A percentile compares a stretch with the other conserved stretches of the same genome.
phyloP scores from a whole-genome alignment of 495 filamentous ascomycete species.

The Podospora sp. region DNA sequence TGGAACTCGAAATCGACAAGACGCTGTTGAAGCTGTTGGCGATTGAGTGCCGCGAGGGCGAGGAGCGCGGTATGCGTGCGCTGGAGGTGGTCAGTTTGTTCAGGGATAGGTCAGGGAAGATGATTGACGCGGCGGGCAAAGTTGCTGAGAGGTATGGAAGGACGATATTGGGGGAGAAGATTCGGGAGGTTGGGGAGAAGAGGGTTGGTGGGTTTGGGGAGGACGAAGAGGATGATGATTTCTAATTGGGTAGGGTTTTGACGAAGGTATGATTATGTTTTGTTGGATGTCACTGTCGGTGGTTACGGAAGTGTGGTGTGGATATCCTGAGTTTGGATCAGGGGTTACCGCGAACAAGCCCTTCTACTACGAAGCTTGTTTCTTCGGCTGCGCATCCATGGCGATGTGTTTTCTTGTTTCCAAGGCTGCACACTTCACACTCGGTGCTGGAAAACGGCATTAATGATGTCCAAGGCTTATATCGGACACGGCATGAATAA shows the following conservation, averaged over 20 bases:
- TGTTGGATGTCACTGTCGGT: background rate
- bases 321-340: background rate
- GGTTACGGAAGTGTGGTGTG: background rate
- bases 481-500: background rate
- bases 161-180: conserved; percentile 81
- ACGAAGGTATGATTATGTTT: background rate
- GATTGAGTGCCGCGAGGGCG: conserved; percentile 85
- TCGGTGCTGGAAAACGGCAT: conserved; percentile 17
- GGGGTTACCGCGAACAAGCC: background rate
- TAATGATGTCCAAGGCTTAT: conserved; percentile 14
- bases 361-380: background rate
- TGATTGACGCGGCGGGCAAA: conserved; percentile 84
- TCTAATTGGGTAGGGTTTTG: conserved; percentile 5
- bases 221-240: conserved; percentile 19
- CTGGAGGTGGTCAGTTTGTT: conserved; percentile 79
- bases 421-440: background rate
- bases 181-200: conserved; percentile 72
- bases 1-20: conserved; percentile 84
- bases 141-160: conserved; percentile 78
- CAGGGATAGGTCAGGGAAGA: conserved; percentile 75
- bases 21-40: conserved; percentile 86
- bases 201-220: conserved; percentile 51
- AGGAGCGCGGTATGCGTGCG: conserved; percentile 91
- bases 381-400: background rate
- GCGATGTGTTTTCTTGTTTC: background rate